phyloP scores from a whole-genome alignment of 495 filamentous ascomycete genomes.

The Penicillium simplicissimum region DNA sequence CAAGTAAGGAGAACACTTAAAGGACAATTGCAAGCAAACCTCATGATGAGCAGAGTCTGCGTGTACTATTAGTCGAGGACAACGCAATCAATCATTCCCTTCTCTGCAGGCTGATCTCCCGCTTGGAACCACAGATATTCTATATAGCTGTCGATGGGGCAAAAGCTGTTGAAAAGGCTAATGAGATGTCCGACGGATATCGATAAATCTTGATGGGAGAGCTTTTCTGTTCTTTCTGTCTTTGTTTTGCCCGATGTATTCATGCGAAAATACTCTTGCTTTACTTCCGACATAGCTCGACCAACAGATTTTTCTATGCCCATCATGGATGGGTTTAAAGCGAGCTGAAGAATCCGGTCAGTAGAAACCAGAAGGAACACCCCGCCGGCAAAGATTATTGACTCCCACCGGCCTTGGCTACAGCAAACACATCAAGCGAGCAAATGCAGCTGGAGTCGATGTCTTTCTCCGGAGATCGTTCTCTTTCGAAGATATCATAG shows the following conservation, averaged over 20 bases:
- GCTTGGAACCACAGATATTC: slow-evolving; percentile 28
- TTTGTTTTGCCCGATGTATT: too few relatives aligned
- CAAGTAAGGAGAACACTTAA: too few relatives aligned
- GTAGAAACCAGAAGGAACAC: slow-evolving; percentile 40
- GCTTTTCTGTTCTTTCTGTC: not conserved
- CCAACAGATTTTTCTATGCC: slow-evolving; percentile 62
- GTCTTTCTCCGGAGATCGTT: slow-evolving; percentile 65
- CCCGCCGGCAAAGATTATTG: slow-evolving; percentile 51
- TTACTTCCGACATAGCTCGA: too few relatives aligned
- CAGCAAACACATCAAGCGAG: slow-evolving; percentile 55
- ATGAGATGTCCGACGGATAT: slow-evolving; percentile 23
- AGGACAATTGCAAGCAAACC: too few relatives aligned
- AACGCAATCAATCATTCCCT: slow-evolving; percentile 67
- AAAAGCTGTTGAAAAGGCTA: slow-evolving; percentile 36
- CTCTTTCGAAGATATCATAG: slow-evolving; percentile 24
- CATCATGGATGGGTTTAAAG: slow-evolving; percentile 61
- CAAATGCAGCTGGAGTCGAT: slow-evolving; percentile 59
- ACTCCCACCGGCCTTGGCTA: slow-evolving; percentile 61
- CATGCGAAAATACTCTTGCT: too few relatives aligned
- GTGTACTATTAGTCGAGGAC: slow-evolving; percentile 62
- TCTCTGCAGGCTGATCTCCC: slow-evolving; percentile 48
- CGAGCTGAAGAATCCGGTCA: slow-evolving; percentile 53
- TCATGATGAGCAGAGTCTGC: not conserved
- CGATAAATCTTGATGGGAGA: slow-evolving; percentile 46
- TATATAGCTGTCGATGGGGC: slow-evolving; percentile 39